Evolutionary conservation across 2,329 filamentous ascomycete genomes (phyloP).

Genomic region (Aspergillus clavatus): DNA sequence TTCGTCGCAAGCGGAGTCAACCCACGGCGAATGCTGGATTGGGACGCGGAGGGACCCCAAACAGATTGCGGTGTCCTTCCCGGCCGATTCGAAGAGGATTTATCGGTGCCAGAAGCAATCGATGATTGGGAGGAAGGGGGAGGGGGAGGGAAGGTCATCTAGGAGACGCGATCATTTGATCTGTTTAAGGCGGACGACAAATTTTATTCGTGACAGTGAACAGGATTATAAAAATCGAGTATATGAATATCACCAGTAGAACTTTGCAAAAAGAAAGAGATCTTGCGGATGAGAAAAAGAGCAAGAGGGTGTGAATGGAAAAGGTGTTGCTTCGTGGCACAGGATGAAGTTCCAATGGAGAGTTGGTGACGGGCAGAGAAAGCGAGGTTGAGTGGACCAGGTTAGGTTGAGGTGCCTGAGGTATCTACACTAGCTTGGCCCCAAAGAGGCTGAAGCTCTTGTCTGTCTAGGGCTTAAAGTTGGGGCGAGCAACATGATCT

Average conservation of each 20-base stretch:
- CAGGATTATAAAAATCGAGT: conserved; percentile 6
- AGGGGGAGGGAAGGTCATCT: conserved; percentile 55
- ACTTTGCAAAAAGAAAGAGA: conserved; percentile 7
- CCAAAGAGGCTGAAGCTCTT: conserved; percentile 5
- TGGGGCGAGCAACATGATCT: too few species aligned
- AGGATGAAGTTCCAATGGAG: conserved; percentile 23
- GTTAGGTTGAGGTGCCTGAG: conserved; percentile 16
- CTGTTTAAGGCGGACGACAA: conserved; percentile 33
- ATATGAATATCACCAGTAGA: conserved; percentile 5
- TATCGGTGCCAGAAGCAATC: conserved; percentile 49
- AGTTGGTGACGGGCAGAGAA: conserved; percentile 22
- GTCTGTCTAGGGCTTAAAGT: background rate
- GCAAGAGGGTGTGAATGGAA: conserved; percentile 15
- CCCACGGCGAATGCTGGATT: conserved; percentile 52
- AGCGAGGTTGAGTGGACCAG: conserved; percentile 24
- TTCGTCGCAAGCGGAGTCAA: conserved; percentile 55
- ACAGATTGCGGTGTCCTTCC: conserved; percentile 49
- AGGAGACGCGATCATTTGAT: conserved; percentile 50
- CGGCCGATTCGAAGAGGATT: conserved; percentile 43
- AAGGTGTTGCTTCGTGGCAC: conserved; percentile 25
- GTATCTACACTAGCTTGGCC: conserved; percentile 6
- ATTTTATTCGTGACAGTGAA: conserved; percentile 24
- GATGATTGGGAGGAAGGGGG: conserved; percentile 48
- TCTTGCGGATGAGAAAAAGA: conserved; percentile 12
- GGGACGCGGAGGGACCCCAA: conserved; percentile 53